phyloP scores from a whole-genome alignment of 805 yeast species.

The Priceomyces castillae region DNA sequence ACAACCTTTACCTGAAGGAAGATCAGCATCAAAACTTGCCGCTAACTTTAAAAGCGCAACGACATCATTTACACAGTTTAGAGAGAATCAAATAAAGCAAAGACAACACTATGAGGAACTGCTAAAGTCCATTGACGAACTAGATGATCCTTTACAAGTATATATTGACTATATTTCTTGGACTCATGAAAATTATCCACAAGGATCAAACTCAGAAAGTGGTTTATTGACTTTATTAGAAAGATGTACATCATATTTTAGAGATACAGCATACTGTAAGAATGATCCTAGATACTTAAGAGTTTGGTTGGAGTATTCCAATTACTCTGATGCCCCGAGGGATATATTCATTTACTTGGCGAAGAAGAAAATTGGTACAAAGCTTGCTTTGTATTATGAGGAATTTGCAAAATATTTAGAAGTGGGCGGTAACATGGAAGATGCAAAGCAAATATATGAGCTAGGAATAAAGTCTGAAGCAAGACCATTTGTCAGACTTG shows the following conservation, averaged over 20 bases:
- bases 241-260: conserved; percentile 65
- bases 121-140: conserved; percentile 52
- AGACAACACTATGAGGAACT: conserved; percentile 48
- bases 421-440: conserved; percentile 39
- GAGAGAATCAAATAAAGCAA: conserved; percentile 29
- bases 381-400: conserved; percentile 72
- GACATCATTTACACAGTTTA: conserved; percentile 18
- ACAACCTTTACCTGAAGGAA: conserved; percentile 61
- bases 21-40: conserved; percentile 60
- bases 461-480: conserved; percentile 62
- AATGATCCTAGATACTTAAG: conserved; percentile 79
- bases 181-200: conserved; percentile 61
- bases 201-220: conserved; percentile 59
- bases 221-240: conserved; percentile 67
- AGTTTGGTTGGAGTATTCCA: conserved; percentile 79
- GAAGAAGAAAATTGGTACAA: conserved; percentile 66
- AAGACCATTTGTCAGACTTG: conserved; percentile 51
- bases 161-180: conserved; percentile 75
- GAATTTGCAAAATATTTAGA: conserved; percentile 70
- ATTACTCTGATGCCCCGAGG: conserved; percentile 63
- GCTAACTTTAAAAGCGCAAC: conserved; percentile 32
- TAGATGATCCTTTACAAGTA: conserved; percentile 82
- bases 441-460: conserved; percentile 59
- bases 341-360: conserved; percentile 71
- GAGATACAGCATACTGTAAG: conserved; percentile 63